phyloP scores from a whole-genome alignment of 345 rosid genomes.

The Euphorbia lathyris region DNA sequence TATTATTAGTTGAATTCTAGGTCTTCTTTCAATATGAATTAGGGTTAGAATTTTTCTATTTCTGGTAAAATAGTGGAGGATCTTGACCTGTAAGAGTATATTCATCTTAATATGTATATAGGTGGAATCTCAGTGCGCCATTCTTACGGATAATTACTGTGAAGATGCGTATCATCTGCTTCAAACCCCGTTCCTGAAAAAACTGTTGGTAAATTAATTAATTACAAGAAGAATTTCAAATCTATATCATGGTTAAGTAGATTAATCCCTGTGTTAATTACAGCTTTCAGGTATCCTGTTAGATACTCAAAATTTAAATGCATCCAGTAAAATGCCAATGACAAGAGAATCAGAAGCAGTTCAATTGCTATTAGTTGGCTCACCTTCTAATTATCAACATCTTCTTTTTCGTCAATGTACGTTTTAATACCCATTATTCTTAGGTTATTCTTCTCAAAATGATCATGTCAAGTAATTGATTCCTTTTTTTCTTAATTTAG shows the following conservation, averaged over 20 bases:
- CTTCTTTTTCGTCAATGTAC: slow-evolving; percentile 48
- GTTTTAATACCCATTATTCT: no score
- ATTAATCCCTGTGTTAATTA: slow-evolving; percentile 6
- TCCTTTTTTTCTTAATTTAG: slow-evolving; percentile 19
- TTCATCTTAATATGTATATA: neutral
- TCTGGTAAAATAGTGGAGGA: no score
- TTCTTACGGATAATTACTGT: slow-evolving; percentile 63
- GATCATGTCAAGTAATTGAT: no score
- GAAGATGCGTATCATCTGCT: slow-evolving; percentile 71
- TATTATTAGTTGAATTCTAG: no score
- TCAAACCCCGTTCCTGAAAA: slow-evolving; percentile 43
- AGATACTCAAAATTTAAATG: slow-evolving; percentile 52
- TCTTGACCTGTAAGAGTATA: no score
- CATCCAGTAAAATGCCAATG: slow-evolving; percentile 20
- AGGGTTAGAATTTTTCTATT: no score
- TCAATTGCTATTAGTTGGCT: slow-evolving; percentile 51
- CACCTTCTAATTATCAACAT: slow-evolving; percentile 42
- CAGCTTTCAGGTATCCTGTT: slow-evolving; percentile 68
- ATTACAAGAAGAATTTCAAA: neutral
- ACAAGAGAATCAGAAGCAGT: slow-evolving; percentile 65
- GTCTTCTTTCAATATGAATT: no score
- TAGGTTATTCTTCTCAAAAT: neutral
- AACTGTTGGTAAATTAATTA: slow-evolving; percentile 43
- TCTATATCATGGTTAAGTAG: no score
- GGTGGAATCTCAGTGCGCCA: slow-evolving; percentile 46